phyloP scores from a whole-genome alignment of 495 filamentous ascomycete genomes.

The Neurospora sp. region DNA sequence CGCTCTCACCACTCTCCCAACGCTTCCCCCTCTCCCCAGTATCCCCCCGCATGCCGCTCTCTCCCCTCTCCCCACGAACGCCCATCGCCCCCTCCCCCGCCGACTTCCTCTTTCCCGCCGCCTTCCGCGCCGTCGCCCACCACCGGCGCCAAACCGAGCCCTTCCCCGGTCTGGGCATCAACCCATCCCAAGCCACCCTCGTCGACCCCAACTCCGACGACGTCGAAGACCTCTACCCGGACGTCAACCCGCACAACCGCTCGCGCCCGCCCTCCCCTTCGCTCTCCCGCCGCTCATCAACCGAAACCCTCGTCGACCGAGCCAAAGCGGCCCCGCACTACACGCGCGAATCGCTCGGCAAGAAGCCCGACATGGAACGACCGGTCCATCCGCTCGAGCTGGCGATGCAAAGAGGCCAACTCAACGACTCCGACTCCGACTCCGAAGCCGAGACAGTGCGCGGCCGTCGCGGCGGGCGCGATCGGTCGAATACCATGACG shows the following conservation, averaged over 20 bases:
- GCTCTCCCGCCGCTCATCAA: background rate
- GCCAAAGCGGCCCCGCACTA: background rate
- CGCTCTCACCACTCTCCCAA: background rate
- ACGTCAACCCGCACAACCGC: background rate
- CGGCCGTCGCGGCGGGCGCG: background rate
- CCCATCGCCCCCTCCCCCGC: background rate
- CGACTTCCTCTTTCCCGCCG: background rate
- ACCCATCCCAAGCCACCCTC: background rate
- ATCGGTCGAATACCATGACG: background rate
- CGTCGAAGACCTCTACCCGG: background rate
- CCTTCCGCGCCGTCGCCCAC: background rate
- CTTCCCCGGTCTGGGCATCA: background rate
- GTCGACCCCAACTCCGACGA: background rate
- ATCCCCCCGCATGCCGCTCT: background rate
- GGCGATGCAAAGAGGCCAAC: background rate
- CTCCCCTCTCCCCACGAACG: background rate
- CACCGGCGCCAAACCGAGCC: background rate
- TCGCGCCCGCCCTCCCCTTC: background rate
- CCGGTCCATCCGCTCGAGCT: background rate
- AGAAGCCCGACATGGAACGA: background rate
- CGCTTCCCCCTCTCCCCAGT: background rate
- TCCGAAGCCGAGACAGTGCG: background rate
- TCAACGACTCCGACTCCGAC: background rate
- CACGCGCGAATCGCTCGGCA: background rate
- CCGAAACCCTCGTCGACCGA: background rate